Conservation (phyloP, 192 early-diverging fungal genomes). For the Entomortierella beljakovae region DNA sequence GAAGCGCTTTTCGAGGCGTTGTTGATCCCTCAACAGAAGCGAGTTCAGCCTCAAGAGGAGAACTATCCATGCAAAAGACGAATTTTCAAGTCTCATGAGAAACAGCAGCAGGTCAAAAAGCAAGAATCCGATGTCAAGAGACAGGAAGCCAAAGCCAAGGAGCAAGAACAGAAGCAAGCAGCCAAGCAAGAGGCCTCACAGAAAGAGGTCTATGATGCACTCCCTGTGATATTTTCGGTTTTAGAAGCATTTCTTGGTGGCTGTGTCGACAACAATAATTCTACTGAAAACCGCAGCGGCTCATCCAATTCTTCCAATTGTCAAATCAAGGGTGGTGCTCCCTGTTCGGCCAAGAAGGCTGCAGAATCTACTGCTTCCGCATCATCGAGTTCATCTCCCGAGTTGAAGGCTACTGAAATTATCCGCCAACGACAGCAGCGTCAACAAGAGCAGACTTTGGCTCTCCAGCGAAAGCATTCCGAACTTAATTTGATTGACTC, state of each 20-base stretch:
- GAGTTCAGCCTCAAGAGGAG: conserved; percentile 14
- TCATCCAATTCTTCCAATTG: not conserved
- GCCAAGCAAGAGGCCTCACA: not conserved
- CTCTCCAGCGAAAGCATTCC: conserved; percentile 36
- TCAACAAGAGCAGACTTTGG: not conserved
- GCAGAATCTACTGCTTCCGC: not conserved
- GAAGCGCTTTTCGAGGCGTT: conserved; percentile 13
- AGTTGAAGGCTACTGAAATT: conserved; percentile 20
- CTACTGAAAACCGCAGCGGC: not conserved
- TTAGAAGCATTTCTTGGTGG: conserved; percentile 17
- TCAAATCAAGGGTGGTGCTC: not conserved
- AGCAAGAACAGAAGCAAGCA: not conserved
- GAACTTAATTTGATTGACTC: conserved; percentile 46
- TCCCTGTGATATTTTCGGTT: conserved; percentile 9
- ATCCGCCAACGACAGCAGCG: conserved; percentile 17
- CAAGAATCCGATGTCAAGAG: not conserved
- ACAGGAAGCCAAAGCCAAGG: not conserved
- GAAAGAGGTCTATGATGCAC: not conserved
- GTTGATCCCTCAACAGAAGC: conserved; percentile 15
- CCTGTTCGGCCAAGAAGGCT: not conserved
- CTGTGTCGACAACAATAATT: not conserved
- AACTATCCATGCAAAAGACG: conserved; percentile 28
- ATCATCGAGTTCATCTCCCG: conserved; percentile 12
- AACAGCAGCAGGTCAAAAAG: conserved; percentile 4
- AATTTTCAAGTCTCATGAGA: not conserved